These are phyloP conservation scores for Agaricus blazei DNA, from an alignment of 768 basidiomycete genomes.

Conservation along the genomic window DNA sequence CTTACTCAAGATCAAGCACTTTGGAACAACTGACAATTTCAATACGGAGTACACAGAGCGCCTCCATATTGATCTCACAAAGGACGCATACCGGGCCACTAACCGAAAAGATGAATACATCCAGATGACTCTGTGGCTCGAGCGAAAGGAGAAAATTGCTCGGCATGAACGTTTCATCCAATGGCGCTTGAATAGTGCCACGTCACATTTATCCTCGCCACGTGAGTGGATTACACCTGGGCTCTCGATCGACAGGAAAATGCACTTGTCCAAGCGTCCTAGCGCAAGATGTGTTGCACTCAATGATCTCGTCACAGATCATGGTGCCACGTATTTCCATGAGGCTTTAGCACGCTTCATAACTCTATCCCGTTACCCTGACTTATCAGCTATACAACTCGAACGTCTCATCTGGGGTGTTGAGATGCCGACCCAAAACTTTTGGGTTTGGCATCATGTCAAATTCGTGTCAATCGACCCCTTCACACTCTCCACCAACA, in stretches of 20 bases:
- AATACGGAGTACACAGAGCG: conserved; percentile 30
- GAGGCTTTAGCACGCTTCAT: too few relatives aligned
- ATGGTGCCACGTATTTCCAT: too few relatives aligned
- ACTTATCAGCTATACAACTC: conserved; percentile 9
- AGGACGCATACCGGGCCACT: conserved; percentile 21
- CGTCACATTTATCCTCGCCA: conserved; percentile 12
- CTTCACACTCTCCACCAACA: neutral
- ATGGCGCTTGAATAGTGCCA: conserved; percentile 21
- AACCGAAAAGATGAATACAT: conserved; percentile 23
- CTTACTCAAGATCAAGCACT: conserved; percentile 16
- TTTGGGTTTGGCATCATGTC: conserved; percentile 30
- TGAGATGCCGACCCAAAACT: conserved; percentile 17
- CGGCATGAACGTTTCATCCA: conserved; percentile 5
- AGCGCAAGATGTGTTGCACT: too few relatives aligned
- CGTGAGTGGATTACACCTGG: neutral
- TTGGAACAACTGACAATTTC: conserved; percentile 25
- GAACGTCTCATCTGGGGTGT: conserved; percentile 10
- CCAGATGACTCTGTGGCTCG: conserved; percentile 37
- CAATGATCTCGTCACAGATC: too few relatives aligned
- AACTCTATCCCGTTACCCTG: too few relatives aligned
- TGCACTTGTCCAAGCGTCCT: conserved; percentile 5
- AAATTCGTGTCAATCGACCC: conserved; percentile 24
- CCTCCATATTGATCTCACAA: conserved; percentile 11
- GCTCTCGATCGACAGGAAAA: conserved; percentile 16
- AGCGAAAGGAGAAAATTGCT: neutral